These are phyloP conservation scores for Westerdykella aurantiaca DNA, from an alignment of 2,329 filamentous ascomycete genomes.

Conservation along the genomic window DNA sequence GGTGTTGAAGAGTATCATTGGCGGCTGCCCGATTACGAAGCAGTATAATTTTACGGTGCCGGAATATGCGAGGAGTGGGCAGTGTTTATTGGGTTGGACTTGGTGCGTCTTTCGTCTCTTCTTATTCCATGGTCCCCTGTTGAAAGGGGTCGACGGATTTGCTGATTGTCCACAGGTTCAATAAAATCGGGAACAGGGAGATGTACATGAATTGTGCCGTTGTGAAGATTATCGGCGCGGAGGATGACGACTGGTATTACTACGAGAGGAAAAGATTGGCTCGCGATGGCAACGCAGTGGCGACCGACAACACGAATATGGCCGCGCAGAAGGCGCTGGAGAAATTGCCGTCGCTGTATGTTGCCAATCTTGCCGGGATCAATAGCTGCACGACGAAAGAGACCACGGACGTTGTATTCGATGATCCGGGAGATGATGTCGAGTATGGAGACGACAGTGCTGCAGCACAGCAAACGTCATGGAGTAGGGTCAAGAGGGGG, in stretches of 20 bases:
- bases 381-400: conserved; percentile 39
- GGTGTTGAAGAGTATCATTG: conserved; percentile 60
- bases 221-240: conserved; percentile 51
- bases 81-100: conserved; percentile 67
- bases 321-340: conserved; percentile 22
- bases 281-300: background rate
- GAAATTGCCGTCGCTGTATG: conserved; percentile 39
- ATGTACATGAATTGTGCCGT: conserved; percentile 84
- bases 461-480: conserved; percentile 6
- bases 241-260: background rate
- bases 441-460: conserved; percentile 32
- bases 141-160: background rate
- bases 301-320: conserved; percentile 5
- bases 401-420: conserved; percentile 37
- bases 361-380: conserved; percentile 39
- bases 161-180: conserved; percentile 45
- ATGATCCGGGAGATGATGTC: conserved; percentile 38
- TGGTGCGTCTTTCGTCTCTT: conserved; percentile 20
- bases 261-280: background rate
- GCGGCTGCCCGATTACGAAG: conserved; percentile 49
- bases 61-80: conserved; percentile 52
- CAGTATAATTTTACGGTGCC: conserved; percentile 64
- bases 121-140: background rate
- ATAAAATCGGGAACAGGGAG: conserved; percentile 69
- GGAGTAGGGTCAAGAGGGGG: conserved; percentile 7